Evolutionary conservation across 176 grass and related monocot genomes (phyloP).

Genomic region (Cymbopogon citratus): DNA sequence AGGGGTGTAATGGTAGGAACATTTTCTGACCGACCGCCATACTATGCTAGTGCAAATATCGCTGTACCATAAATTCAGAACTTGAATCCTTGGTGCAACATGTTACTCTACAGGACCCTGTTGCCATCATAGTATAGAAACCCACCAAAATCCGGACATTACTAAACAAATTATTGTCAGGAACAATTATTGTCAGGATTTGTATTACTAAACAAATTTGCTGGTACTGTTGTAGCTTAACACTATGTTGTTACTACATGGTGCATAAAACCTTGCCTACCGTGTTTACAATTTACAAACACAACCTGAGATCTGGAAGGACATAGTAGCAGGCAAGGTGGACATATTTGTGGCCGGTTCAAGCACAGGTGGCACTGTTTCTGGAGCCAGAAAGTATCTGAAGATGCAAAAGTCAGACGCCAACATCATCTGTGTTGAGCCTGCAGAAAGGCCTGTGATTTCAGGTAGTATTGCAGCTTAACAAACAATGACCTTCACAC

Average conservation of each 20-base stretch:
- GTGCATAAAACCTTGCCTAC: neutral
- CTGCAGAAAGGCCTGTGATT: conserved; percentile 63
- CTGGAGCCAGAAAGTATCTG: conserved; percentile 64
- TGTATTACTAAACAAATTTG: neutral
- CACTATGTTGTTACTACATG: neutral
- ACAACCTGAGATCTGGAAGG: conserved; percentile 64
- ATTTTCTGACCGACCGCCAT: neutral
- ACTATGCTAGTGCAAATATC: neutral
- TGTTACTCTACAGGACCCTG: neutral
- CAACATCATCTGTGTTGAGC: conserved; percentile 71
- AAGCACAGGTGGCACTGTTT: conserved; percentile 61
- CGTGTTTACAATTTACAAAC: neutral
- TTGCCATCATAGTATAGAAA: neutral
- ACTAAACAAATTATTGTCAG: no score
- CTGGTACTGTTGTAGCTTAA: neutral
- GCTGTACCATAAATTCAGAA: neutral
- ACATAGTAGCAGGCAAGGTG: conserved; percentile 49
- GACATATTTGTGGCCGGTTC: conserved; percentile 50
- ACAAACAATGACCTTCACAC: no score
- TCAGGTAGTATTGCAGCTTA: conserved; percentile 45
- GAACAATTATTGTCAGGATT: neutral
- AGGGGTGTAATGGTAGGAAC: neutral
- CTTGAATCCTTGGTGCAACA: neutral
- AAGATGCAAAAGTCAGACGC: conserved; percentile 53
- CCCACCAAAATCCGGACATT: neutral